Evolutionary conservation across 441 rosid species (phyloP), one percentile per base, ranked within the genome.

Genomic region (Euphorbia schlechtendalii): DNA sequence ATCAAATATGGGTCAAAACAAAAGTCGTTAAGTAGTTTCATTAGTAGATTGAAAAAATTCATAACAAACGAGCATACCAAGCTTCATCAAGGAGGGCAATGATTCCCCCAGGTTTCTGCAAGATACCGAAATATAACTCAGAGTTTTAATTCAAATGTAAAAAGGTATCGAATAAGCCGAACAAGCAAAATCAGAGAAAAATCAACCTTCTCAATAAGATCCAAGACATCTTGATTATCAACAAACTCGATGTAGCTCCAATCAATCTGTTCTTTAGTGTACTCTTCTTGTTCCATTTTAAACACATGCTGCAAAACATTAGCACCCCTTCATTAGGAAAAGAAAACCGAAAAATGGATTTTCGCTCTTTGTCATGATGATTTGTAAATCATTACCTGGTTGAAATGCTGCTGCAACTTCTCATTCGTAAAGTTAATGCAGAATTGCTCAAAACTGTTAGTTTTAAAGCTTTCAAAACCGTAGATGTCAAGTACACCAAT

Each of bases 181-280:
- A n/a, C n/a, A n/a, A n/a, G n/a, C n/a, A n/a, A n/a, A n/a, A n/a
- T n/a, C n/a, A n/a, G n/a, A n/a, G n/a, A n/a, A n/a, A n/a, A n/a
- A n/a, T n/a, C n/a, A n/a, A 94, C 98, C 96, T 91, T 94, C 80
- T 91, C 98, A 38, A 94, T 80, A 67, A 94, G 98, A 77, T n/a
- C n/a, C n/a, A n/a, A n/a, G n/a, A n/a, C n/a, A n/a, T n/a, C n/a
- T n/a, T n/a, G n/a, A n/a, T n/a, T 95, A 71, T 95, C 99, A 60
- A 91, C 99, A 74, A 95, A 95, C 71, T 95, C 99, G 69, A 95
- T 91, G 85, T 95, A 87, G 80, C 98, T 94, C 98, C 99, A 94
- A 70, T 91, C 70, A 40, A 94, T 94, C 79, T 84, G 78, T 76
- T 94, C 99, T 75, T 91, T 91, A 51, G 96, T 91, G 74, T 95